A percentile compares a stretch with the other conserved stretches of the same genome.
phyloP scores from a whole-genome alignment of 352 stramenopile genomes.

The Phytophthora sojae region DNA sequence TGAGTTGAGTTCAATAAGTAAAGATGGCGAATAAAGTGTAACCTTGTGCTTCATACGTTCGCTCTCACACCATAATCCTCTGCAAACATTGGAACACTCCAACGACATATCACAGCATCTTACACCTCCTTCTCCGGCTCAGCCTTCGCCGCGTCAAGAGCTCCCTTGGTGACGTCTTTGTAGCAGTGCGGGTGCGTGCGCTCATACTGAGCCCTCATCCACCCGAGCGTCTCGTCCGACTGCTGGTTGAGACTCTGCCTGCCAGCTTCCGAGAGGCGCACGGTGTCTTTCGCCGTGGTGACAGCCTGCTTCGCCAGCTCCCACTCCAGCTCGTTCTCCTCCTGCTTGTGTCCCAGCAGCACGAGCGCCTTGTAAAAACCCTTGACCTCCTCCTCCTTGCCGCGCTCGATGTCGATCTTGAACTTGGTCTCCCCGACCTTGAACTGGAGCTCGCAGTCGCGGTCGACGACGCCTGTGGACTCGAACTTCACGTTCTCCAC shows the following conservation, averaged over 20 bases:
- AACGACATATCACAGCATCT: neutral
- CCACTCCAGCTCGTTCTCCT: slow-evolving; percentile 47
- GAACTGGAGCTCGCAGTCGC: slow-evolving; percentile 59
- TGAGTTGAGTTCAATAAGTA: slow-evolving; percentile 1
- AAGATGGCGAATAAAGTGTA: neutral
- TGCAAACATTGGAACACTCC: neutral
- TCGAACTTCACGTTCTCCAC: slow-evolving; percentile 48
- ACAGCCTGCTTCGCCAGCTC: slow-evolving; percentile 40
- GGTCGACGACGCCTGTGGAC: slow-evolving; percentile 54
- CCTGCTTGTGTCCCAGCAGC: slow-evolving; percentile 43
- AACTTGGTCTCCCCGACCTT: slow-evolving; percentile 32
- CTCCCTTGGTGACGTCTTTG: slow-evolving; percentile 39
- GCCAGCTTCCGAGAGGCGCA: slow-evolving; percentile 44
- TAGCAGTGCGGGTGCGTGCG: slow-evolving; percentile 50
- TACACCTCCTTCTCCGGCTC: slow-evolving; percentile 14
- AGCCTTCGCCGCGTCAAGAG: slow-evolving; percentile 25
- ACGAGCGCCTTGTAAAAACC: slow-evolving; percentile 54
- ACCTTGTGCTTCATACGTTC: neutral
- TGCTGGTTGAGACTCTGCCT: slow-evolving; percentile 50
- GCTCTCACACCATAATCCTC: neutral
- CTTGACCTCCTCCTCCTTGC: slow-evolving; percentile 38
- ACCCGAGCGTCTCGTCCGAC: slow-evolving; percentile 45
- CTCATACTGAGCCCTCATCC: slow-evolving; percentile 42
- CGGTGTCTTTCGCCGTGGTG: slow-evolving; percentile 34
- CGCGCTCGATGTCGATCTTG: slow-evolving; percentile 41